Base-by-base conservation (phyloP, 202 grass and related monocot species). In the Thinopyrum obtusiflorum region DNA sequence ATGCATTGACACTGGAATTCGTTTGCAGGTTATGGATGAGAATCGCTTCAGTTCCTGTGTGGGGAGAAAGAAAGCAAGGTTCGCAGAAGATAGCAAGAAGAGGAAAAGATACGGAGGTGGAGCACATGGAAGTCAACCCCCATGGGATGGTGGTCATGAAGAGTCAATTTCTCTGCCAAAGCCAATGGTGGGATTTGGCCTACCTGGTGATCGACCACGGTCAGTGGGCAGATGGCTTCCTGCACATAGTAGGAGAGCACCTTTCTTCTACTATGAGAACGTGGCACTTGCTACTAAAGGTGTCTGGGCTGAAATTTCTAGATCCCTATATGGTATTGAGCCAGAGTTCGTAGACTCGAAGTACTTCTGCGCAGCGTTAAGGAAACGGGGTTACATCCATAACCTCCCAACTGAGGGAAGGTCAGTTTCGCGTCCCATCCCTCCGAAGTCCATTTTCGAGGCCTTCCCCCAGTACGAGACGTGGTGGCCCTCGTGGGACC, bases 201-300 rank as follows among this genome's bases (percentile, higher is more conserved):
- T 62, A 9, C 46, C 27, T 11, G 18, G 51, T 39, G 77, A 87
- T 12, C 59, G 40, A 25, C 32, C 53, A 6, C 51, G 42, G 4
- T 49, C 57, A 15, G 32, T 49, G 7, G 62, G 15, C 9, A 87
- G 88, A 68, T 75, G 65, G 51, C 15, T 90, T 65, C 79, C 85
- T 11, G 67, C 57, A 68, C 24, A 51, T 11, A 86, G 68, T 17
- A 37, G 15, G 35, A 88, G 91, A 24, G 85, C 85, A 10, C 91
- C 91, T 4, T 93, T 83, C 37, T 86, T 93, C 68, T 93, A 80
- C n/a, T 93, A 86, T 49, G 91, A 93, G 64, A 90, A 93, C 25
- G 85, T 90, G 4, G 86, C 88, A 14, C 67, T 81, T 9, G 79
- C 88, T 29, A 82, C 88, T 9, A 90, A 86, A 69, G 88, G 91